Percentiles rank a stretch among this genome's conserved stretches.
Evolutionary conservation across 176 grass and related monocot species (phyloP).

Genomic region (Cenchrus purpureus): DNA sequence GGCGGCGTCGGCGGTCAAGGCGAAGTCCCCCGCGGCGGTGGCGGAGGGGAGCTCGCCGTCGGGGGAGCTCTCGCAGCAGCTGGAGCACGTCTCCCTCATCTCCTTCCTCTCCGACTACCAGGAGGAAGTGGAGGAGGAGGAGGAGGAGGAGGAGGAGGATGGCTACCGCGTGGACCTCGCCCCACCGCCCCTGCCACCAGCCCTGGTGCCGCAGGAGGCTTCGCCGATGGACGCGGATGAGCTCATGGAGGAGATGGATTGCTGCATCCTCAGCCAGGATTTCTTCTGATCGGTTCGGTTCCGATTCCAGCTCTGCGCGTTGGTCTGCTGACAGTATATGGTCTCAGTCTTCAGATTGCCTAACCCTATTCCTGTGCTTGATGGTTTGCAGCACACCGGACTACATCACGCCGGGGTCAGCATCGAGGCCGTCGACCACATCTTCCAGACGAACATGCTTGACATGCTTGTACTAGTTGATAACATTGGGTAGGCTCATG

Average conservation of each 20-base stretch:
- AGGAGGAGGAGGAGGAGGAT: conserved; percentile 29
- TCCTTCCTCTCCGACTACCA: conserved; percentile 48
- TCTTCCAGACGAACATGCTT: too few species aligned
- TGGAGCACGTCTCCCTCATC: conserved; percentile 62
- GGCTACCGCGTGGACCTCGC: background rate
- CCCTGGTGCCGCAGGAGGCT: background rate
- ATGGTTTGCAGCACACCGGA: conserved; percentile 73
- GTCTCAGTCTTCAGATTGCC: background rate
- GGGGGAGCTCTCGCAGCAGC: conserved; percentile 67
- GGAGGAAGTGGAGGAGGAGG: conserved; percentile 4
- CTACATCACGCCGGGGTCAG: conserved; percentile 74
- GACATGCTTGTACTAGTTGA: too few species aligned
- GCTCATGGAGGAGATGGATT: conserved; percentile 63
- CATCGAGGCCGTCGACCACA: too few species aligned
- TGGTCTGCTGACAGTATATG: too few species aligned
- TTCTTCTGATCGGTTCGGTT: conserved; percentile 74
- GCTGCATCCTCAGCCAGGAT: conserved; percentile 92
- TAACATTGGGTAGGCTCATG: too few species aligned
- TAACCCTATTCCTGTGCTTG: conserved; percentile 5
- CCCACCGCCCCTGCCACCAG: background rate
- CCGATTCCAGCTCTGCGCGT: background rate
- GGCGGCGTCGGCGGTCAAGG: background rate
- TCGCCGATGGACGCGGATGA: conserved; percentile 49
- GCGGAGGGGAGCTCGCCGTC: conserved; percentile 48
- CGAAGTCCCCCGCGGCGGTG: background rate